Percentiles rank a stretch among this genome's conserved stretches.
Evolutionary conservation across 2,329 filamentous ascomycete species (phyloP).

Genomic region (Aspergillus chevalieri): DNA sequence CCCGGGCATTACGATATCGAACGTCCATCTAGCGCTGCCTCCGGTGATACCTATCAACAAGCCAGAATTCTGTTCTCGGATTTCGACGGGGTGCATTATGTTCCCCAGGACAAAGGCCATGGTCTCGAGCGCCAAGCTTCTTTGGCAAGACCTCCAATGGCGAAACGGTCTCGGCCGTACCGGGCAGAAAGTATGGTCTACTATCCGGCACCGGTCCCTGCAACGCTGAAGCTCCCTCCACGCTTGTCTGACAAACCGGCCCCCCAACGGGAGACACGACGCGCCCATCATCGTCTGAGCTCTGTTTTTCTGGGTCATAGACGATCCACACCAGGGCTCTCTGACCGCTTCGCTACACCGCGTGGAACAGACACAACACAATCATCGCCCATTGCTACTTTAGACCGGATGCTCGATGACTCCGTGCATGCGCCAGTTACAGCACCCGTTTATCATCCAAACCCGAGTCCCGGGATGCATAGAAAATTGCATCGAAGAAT

Average conservation of each 20-base stretch:
- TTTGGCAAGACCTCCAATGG: constrained; percentile 35
- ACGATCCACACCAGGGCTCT: constrained; percentile 21
- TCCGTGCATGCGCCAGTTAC: constrained; percentile 80
- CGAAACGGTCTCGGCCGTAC: constrained; percentile 32
- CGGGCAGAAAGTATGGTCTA: constrained; percentile 75
- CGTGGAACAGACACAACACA: constrained; percentile 25
- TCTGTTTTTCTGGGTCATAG: constrained; percentile 52
- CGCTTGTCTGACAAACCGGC: constrained; percentile 71
- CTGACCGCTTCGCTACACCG: neutral
- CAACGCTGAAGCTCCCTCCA: constrained; percentile 86
- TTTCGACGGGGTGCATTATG: constrained; percentile 47
- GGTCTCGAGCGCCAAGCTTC: constrained; percentile 29
- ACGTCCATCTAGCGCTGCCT: constrained; percentile 36
- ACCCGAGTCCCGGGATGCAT: constrained; percentile 69
- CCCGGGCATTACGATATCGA: constrained; percentile 15
- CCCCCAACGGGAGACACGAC: constrained; percentile 60
- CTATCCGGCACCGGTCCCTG: constrained; percentile 90
- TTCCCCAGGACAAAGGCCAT: constrained; percentile 20
- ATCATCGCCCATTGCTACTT: constrained; percentile 77
- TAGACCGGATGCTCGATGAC: constrained; percentile 88
- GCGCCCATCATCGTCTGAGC: constrained; percentile 67
- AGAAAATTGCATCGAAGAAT: constrained; percentile 40
- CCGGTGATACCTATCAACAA: constrained; percentile 43
- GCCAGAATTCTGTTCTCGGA: constrained; percentile 40
- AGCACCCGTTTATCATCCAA: constrained; percentile 85